These are phyloP conservation scores for Silybum marianum DNA, from an alignment of 129 eudicot genomes.

Conservation along the genomic window DNA sequence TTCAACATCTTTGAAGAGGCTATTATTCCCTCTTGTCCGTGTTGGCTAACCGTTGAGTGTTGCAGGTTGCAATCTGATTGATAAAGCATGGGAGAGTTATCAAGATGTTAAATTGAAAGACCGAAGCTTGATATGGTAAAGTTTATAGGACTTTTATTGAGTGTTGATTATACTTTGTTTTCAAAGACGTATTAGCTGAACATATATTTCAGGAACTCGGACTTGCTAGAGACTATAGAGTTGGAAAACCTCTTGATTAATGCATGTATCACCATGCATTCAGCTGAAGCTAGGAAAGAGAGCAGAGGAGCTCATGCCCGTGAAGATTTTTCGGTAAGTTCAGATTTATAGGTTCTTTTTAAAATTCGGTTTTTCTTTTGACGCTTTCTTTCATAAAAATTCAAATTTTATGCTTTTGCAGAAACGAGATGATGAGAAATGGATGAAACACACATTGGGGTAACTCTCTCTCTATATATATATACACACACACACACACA, in stretches of 20 bases:
- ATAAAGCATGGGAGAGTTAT: constrained; percentile 92
- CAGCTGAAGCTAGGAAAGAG: constrained; percentile 98
- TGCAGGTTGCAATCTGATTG: constrained; percentile 86
- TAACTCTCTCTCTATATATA: constrained; percentile 25
- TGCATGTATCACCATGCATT: constrained; percentile 94
- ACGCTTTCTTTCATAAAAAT: neutral
- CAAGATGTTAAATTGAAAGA: constrained; percentile 88
- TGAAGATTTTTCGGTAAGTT: constrained; percentile 91
- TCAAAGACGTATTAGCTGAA: constrained; percentile 1
- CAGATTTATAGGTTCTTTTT: neutral
- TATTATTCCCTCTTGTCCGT: no score
- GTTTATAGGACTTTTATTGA: neutral
- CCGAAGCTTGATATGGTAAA: constrained; percentile 88
- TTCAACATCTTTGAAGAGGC: no score
- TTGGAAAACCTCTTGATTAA: constrained; percentile 88
- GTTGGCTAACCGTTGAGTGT: neutral
- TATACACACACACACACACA: neutral
- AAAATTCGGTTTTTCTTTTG: neutral
- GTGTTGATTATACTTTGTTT: constrained; percentile 10
- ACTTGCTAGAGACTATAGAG: constrained; percentile 88
- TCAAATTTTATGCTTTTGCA: constrained; percentile 34
- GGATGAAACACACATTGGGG: constrained; percentile 99
- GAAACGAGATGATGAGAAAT: constrained; percentile 95
- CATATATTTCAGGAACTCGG: constrained; percentile 72
- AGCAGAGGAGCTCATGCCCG: constrained; percentile 99